These are phyloP conservation scores for Coniochaeta pulveracea DNA, from an alignment of 2,329 filamentous ascomycete species.

Conservation along the genomic window DNA sequence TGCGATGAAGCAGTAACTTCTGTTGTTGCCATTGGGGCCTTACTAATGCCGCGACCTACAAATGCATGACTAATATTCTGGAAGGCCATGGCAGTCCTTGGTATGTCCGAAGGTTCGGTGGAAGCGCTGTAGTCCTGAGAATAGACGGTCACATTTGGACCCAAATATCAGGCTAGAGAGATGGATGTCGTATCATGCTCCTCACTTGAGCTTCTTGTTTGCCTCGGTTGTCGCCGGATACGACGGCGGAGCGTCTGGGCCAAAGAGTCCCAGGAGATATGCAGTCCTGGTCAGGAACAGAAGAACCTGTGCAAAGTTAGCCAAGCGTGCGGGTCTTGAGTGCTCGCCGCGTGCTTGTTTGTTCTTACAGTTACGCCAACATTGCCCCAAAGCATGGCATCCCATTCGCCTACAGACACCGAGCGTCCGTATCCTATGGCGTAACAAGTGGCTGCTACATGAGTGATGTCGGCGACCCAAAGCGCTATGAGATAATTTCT, in stretches of 20 bases:
- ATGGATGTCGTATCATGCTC: no score
- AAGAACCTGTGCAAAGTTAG: slow-evolving; percentile 37
- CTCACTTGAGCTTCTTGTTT: not conserved
- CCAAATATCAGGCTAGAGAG: no score
- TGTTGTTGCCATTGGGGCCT: no score
- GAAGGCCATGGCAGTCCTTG: no score
- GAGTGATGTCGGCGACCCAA: slow-evolving; percentile 55
- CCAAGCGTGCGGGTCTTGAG: no score
- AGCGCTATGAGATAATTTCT: slow-evolving; percentile 56
- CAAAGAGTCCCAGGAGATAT: slow-evolving; percentile 51
- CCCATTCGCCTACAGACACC: slow-evolving; percentile 48
- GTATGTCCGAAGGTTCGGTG: no score
- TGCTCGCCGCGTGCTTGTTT: no score
- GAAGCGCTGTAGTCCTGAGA: no score
- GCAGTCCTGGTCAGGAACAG: slow-evolving; percentile 43
- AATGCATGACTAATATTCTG: no score
- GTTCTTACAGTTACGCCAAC: slow-evolving; percentile 49
- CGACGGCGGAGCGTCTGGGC: slow-evolving; percentile 25
- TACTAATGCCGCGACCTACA: no score
- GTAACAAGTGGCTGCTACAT: slow-evolving; percentile 50
- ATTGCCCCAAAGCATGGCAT: slow-evolving; percentile 63
- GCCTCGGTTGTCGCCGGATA: not conserved
- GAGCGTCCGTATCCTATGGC: slow-evolving; percentile 45
- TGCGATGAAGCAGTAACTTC: no score
- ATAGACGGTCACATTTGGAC: no score